Evolutionary conservation across 257 asterid species (phyloP), one percentile per base, ranked within the genome.

Genomic region (Paraleonurus japonicus): DNA sequence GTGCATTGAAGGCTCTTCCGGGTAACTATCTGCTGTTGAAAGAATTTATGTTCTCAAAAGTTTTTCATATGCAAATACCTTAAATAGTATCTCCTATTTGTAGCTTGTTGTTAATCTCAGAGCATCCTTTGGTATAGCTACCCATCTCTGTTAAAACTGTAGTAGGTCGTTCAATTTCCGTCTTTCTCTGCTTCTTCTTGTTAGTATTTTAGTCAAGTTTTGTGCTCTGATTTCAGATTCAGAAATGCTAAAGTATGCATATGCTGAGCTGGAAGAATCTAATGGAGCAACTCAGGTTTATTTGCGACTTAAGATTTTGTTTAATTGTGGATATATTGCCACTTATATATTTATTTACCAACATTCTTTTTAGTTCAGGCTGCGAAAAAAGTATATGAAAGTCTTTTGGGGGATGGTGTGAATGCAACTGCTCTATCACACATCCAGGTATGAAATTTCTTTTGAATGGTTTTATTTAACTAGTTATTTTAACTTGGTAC

Each of bases 181-280:
- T 27, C 39, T 53, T 27, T 57, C 26, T 60, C 27, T 70, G 48
- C 50, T 50, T 15, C 75, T 61, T 2, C 41, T 63, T 61, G 62
- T 17, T 4, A 9, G 33, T 58, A 28, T 24, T 61, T 58, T 55
- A 71, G 50, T 8, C n/a, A 60, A 35, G 24, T 60, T 68, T 62
- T n/a, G 19, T 54, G 24, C 67, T 69, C 69, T 77, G 76, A 41
- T 82, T 76, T 72, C 81, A 95, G 99, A 88, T 64, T 89, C 99
- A 12, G 97, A 85, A 51, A 88, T 92, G 96, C 89, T 95, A 24
- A 92, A 84, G 83, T 95, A 95, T 80, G 98, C 97, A 37, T 91
- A 89, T 79, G 98, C 98, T 47, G 99, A 95, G 82, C 87, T 95
- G 75, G 99, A 95, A 76, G 99, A 95, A 78, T 89, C 97, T 64